These are phyloP conservation scores for Fusarium proliferatum DNA, from an alignment of 2,329 filamentous ascomycete species.

Conservation along the genomic window DNA sequence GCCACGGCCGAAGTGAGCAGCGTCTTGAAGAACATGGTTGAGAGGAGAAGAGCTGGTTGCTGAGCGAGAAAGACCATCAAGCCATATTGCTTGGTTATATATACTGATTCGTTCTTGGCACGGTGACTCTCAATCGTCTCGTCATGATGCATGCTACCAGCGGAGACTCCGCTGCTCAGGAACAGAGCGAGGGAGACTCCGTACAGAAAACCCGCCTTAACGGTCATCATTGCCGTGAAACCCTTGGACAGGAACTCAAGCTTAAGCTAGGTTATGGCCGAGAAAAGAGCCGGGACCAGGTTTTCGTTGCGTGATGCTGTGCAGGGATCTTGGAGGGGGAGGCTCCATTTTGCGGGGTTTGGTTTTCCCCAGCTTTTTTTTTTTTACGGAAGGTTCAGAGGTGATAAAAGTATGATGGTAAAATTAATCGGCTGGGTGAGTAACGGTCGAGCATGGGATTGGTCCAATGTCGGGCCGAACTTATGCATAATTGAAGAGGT, in stretches of 20 bases:
- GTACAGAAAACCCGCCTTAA: background rate
- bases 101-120: slow-evolving; percentile 6
- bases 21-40: slow-evolving; percentile 32
- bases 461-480: slow-evolving; percentile 22
- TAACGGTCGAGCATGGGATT: background rate
- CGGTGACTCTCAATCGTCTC: background rate
- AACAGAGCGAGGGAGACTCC: background rate
- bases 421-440: slow-evolving; percentile 1
- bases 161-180: slow-evolving; percentile 26
- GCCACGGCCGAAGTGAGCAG: slow-evolving; percentile 26
- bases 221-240: background rate
- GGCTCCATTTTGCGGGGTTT: slow-evolving; percentile 31
- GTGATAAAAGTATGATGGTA: background rate
- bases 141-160: slow-evolving; percentile 8
- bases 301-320: slow-evolving; percentile 16
- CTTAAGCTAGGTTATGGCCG: slow-evolving; percentile 11
- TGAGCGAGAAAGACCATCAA: background rate
- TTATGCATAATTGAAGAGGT: slow-evolving; percentile 17
- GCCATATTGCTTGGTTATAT: slow-evolving; percentile 17
- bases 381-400: background rate
- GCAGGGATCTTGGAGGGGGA: slow-evolving; percentile 10
- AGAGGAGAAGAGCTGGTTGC: slow-evolving; percentile 4
- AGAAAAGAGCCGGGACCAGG: slow-evolving; percentile 35
- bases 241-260: background rate
- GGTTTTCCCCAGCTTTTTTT: slow-evolving; percentile 11